phyloP scores from a whole-genome alignment of 1,284 basidiomycete species.

The Austroboletus olivaceoglutinosus region DNA sequence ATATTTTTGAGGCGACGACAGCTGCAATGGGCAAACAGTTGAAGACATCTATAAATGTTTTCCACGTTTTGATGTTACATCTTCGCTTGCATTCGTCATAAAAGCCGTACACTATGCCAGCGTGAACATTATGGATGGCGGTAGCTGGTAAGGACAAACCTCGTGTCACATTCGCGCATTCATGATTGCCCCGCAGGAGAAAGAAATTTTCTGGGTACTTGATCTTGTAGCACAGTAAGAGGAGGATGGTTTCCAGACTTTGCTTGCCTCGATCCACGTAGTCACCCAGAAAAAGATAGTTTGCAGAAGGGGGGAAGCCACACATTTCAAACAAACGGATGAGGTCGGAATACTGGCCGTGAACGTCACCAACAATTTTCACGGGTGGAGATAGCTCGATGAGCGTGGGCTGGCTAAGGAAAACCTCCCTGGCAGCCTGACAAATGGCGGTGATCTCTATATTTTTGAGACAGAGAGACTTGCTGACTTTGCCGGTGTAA shows the following conservation, averaged over 20 bases:
- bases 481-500: slow-evolving; percentile 97
- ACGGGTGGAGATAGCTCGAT: slow-evolving; percentile 98
- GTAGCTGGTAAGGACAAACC: slow-evolving; percentile 49
- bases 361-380: slow-evolving; percentile 99
- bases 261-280: slow-evolving; percentile 99
- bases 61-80: slow-evolving; percentile 99
- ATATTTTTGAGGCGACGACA: slow-evolving; percentile 98
- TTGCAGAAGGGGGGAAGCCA: slow-evolving; percentile 95
- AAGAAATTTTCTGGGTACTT: slow-evolving; percentile 99
- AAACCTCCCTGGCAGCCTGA: slow-evolving; percentile 95
- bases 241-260: slow-evolving; percentile 95
- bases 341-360: slow-evolving; percentile 98
- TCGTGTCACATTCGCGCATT: slow-evolving; percentile 98
- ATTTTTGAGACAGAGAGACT: slow-evolving; percentile 95
- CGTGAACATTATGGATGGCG: slow-evolving; percentile 16
- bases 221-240: slow-evolving; percentile 98
- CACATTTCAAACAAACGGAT: slow-evolving; percentile 99
- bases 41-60: slow-evolving; percentile 99
- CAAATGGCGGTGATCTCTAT: slow-evolving; percentile 95
- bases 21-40: slow-evolving; percentile 98
- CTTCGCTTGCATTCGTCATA: slow-evolving; percentile 99
- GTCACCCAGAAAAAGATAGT: slow-evolving; percentile 98
- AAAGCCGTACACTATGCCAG: slow-evolving; percentile 87
- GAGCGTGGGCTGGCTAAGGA: slow-evolving; percentile 94
- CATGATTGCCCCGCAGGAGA: slow-evolving; percentile 96